Evolutionary conservation across 2,329 filamentous ascomycete species (phyloP).

Genomic region (Xylaria hypoxylon): DNA sequence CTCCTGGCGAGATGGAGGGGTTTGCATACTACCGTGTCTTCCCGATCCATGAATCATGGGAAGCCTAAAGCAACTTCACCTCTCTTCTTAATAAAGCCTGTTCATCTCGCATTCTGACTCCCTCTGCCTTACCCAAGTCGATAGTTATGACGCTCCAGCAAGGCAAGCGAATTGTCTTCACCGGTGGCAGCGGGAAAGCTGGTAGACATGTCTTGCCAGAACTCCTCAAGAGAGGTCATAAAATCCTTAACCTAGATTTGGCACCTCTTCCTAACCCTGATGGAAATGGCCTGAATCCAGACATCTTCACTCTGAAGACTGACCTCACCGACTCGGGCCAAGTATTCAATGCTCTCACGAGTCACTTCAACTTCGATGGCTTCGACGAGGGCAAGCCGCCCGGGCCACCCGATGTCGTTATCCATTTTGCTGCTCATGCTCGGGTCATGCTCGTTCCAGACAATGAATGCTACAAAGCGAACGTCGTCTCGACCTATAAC

Average conservation of each 20-base stretch:
- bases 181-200: conserved; percentile 53
- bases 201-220: conserved; percentile 53
- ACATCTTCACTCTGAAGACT: conserved; percentile 52
- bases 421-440: conserved; percentile 71
- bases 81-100: too few relatives aligned
- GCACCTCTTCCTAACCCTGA: conserved; percentile 43
- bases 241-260: conserved; percentile 54
- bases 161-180: conserved; percentile 50
- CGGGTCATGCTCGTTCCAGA: conserved; percentile 72
- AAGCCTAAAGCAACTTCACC: too few relatives aligned
- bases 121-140: not conserved
- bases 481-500: conserved; percentile 69
- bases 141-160: not conserved
- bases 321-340: conserved; percentile 51
- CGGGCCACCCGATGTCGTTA: conserved; percentile 67
- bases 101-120: not conserved
- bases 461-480: conserved; percentile 68
- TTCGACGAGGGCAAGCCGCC: conserved; percentile 45
- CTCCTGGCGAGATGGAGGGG: too few relatives aligned
- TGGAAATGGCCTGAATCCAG: conserved; percentile 34
- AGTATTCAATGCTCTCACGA: conserved; percentile 53
- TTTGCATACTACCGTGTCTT: too few relatives aligned
- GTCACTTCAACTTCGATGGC: conserved; percentile 61
- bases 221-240: conserved; percentile 42
- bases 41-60: too few relatives aligned